These are phyloP conservation scores for Phycomyces blakesleeanus DNA, from an alignment of 192 early-diverging fungal genomes.

Conservation along the genomic window DNA sequence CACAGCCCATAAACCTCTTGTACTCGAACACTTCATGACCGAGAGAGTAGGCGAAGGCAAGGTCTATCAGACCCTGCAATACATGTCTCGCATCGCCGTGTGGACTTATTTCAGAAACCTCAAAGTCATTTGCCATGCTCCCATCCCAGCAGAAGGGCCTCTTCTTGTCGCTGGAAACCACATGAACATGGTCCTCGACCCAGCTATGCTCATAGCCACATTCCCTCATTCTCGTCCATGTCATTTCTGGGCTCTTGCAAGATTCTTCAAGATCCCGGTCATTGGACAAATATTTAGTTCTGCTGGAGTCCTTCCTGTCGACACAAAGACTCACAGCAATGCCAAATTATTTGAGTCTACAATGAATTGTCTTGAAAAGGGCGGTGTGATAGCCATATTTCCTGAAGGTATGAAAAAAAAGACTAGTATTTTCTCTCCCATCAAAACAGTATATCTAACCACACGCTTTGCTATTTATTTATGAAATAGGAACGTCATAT, in stretches of 20 bases:
- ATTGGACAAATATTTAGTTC: slow-evolving; percentile 26
- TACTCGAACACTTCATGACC: neutral
- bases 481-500: slow-evolving; percentile 41
- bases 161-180: slow-evolving; percentile 37
- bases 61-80: slow-evolving; percentile 19
- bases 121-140: slow-evolving; percentile 25
- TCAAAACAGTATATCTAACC: no score
- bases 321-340: slow-evolving; percentile 44
- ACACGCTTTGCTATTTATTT: no score
- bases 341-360: slow-evolving; percentile 42
- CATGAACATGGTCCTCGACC: slow-evolving; percentile 50
- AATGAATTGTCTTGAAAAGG: slow-evolving; percentile 32
- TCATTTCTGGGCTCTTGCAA: slow-evolving; percentile 50
- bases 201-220: slow-evolving; percentile 39
- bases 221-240: slow-evolving; percentile 43
- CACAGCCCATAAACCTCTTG: neutral
- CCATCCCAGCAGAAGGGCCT: slow-evolving; percentile 35
- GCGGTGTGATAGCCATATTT: slow-evolving; percentile 44
- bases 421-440: neutral
- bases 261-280: slow-evolving; percentile 40
- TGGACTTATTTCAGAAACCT: slow-evolving; percentile 37
- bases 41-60: slow-evolving; percentile 30
- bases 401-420: slow-evolving; percentile 39
- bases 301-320: slow-evolving; percentile 46
- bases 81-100: slow-evolving; percentile 23